Conservation (phyloP, 768 basidiomycete species). For the Royoungia palumana region DNA sequence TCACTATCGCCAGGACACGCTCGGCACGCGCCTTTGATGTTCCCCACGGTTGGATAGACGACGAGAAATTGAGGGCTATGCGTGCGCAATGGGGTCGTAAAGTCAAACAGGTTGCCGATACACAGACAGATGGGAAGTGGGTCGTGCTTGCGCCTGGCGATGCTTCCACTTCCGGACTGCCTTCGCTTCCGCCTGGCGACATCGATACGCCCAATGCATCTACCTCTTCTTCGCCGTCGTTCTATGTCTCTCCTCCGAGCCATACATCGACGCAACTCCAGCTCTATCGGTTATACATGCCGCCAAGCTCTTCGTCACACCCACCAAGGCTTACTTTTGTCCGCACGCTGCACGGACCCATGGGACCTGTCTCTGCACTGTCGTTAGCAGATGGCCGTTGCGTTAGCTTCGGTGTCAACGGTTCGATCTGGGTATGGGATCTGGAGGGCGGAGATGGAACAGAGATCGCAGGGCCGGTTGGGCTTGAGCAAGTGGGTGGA, state of each 20-base stretch:
- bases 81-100: slow-evolving; percentile 80
- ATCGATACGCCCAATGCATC: slow-evolving; percentile 15
- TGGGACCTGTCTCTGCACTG: slow-evolving; percentile 61
- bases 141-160: slow-evolving; percentile 68
- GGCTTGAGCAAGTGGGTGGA: slow-evolving; percentile 28
- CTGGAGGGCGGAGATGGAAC: slow-evolving; percentile 52
- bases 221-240: slow-evolving; percentile 21
- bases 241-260: slow-evolving; percentile 35
- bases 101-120: slow-evolving; percentile 63
- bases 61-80: slow-evolving; percentile 55
- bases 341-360: slow-evolving; percentile 67
- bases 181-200: slow-evolving; percentile 20
- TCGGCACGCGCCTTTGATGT: slow-evolving; percentile 68
- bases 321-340: slow-evolving; percentile 68
- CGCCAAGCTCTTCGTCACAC: slow-evolving; percentile 47
- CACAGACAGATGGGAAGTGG: slow-evolving; percentile 85
- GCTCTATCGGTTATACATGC: slow-evolving; percentile 69
- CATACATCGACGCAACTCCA: slow-evolving; percentile 58
- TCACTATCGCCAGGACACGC: slow-evolving; percentile 56
- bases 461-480: slow-evolving; percentile 31
- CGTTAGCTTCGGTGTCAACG: slow-evolving; percentile 68
- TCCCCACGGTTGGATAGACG: slow-evolving; percentile 70
- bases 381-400: slow-evolving; percentile 81
- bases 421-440: slow-evolving; percentile 85
- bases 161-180: slow-evolving; percentile 18